These are phyloP conservation scores for Babesia bovis DNA, from an alignment of 169 alveolate genomes.

Conservation along the genomic window DNA sequence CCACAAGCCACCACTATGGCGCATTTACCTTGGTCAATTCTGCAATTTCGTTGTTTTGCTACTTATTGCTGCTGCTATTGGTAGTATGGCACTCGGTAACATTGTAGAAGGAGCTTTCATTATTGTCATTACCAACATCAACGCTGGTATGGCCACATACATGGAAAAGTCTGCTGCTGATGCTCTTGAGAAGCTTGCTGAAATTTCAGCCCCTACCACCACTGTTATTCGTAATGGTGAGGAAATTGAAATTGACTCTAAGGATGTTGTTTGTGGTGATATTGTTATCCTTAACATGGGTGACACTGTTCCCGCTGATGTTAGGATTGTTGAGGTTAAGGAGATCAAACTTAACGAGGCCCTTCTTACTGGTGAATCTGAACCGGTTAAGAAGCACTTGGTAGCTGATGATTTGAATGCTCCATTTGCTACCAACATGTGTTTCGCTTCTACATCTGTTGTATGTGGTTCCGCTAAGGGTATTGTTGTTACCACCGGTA, in stretches of 20 bases:
- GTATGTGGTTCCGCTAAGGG: constrained; percentile 90
- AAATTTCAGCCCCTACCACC: constrained; percentile 88
- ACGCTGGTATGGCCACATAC: constrained; percentile 89
- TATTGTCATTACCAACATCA: constrained; percentile 82
- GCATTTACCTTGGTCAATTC: constrained; percentile 83
- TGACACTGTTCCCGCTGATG: constrained; percentile 92
- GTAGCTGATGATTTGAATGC: constrained; percentile 74
- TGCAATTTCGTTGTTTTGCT: constrained; percentile 81
- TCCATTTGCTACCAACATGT: constrained; percentile 86
- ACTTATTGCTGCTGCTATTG: constrained; percentile 82
- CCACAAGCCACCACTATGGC: constrained; percentile 81
- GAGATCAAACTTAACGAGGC: constrained; percentile 93
- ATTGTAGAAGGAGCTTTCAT: constrained; percentile 89
- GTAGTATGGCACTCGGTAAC: constrained; percentile 80
- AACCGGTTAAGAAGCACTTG: constrained; percentile 82
- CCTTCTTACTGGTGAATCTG: constrained; percentile 92
- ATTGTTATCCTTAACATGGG: constrained; percentile 88
- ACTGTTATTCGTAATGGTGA: constrained; percentile 84
- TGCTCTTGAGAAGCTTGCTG: constrained; percentile 89
- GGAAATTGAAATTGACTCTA: constrained; percentile 78
- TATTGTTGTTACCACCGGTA: constrained; percentile 90
- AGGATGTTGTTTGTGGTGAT: constrained; percentile 92
- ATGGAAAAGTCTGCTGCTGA: constrained; percentile 88
- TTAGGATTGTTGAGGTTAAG: constrained; percentile 84
- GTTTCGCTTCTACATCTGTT: constrained; percentile 91